Evolutionary conservation across 1,139 yeast genomes (phyloP), one percentile per base, ranked within the genome.

Genomic region (Yamadazyma taylorii): DNA sequence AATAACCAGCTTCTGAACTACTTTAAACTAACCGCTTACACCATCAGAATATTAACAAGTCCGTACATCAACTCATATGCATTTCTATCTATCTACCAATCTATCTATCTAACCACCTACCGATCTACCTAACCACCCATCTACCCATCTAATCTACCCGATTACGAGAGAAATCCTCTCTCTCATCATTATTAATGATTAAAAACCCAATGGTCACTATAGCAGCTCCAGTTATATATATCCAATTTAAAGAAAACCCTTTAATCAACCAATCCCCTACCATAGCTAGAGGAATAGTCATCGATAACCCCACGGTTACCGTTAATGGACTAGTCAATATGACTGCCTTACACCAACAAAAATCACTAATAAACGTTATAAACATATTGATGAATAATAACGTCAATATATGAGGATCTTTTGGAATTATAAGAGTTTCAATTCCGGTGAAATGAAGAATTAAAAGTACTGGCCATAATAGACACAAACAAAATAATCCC

Each of bases 301-400:
- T 79, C 19, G 96, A 84, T 31, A 92, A 69, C 0, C 98, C 98
- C 7, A 92, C 95, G 0, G 98, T 92, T 2, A 90, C 97, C 0
- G 96, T 90, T 45, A 92, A 69, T 0, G 98, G 98, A 34, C 94
- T 83, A 1, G 98, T 92, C 56, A 92, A 67, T 24, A 92, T 71
- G 74, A 90, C 94, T 0, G 97, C 96, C 48, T 88, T 78, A 30
- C 96, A 96, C 98, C 98, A 92, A 54, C 95, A 81, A 50, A 84
- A 88, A 56, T 92, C 98, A 32, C 95, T 85, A 13, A 89, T 63
- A 50, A 92, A 81, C 0, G 97, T 88, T 29, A 88, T 80, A 19
- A 77, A 53, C 37, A 92, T 86, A 58, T 92, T 92, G 33, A 78
- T 48, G 1, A 75, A 38, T 9, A 92, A 65, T 4, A 89, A 65